phyloP scores from a whole-genome alignment of 805 yeast species.

The Candida gorgasii region DNA sequence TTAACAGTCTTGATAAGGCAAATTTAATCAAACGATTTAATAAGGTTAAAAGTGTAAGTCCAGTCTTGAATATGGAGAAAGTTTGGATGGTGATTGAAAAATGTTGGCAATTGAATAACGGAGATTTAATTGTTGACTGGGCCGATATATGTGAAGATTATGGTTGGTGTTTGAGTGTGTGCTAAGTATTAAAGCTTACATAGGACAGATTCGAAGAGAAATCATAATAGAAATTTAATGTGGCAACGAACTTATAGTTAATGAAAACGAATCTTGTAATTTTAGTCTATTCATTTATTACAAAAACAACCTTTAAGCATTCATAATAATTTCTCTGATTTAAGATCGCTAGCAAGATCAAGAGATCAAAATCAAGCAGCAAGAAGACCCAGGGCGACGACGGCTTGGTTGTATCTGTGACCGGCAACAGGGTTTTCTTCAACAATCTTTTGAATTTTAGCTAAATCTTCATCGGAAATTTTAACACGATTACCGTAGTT shows the following conservation, averaged over 20 bases:
- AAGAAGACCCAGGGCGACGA: background rate
- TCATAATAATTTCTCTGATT: too few relatives aligned
- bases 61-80: constrained; percentile 21
- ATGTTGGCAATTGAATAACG: constrained; percentile 24
- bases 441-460: constrained; percentile 40
- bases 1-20: constrained; percentile 20
- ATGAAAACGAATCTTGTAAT: too few relatives aligned
- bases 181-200: too few relatives aligned
- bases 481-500: constrained; percentile 49
- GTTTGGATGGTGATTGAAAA: constrained; percentile 19
- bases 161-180: constrained; percentile 23
- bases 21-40: constrained; percentile 19
- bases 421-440: constrained; percentile 5
- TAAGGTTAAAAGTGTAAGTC: constrained; percentile 13
- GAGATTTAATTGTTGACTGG: constrained; percentile 23
- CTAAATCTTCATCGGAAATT: constrained; percentile 59
- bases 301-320: too few relatives aligned
- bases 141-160: constrained; percentile 25
- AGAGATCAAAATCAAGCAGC: too few relatives aligned
- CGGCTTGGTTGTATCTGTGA: constrained; percentile 2
- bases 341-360: too few relatives aligned
- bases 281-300: too few relatives aligned
- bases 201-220: too few relatives aligned
- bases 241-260: background rate
- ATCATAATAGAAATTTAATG: too few relatives aligned